Evolutionary conservation across 805 yeast genomes (phyloP).

Genomic region (Citeromyces matritensis): DNA sequence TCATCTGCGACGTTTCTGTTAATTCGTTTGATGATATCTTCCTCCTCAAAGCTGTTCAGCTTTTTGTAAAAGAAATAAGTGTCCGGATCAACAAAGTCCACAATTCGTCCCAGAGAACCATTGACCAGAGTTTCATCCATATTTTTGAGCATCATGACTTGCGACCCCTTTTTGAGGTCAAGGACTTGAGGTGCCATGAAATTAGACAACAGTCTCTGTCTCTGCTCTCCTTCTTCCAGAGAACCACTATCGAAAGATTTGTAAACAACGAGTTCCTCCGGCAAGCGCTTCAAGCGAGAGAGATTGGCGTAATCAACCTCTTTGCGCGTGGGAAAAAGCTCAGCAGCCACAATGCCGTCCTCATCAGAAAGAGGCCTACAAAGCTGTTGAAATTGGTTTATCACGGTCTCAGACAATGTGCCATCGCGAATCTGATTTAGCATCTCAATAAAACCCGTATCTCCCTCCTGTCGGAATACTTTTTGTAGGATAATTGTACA

Average conservation of each 20-base stretch:
- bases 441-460: constrained; percentile 58
- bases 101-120: constrained; percentile 77
- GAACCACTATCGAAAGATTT: constrained; percentile 26
- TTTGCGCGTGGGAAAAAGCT: constrained; percentile 68
- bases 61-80: constrained; percentile 25
- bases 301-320: constrained; percentile 75
- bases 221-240: constrained; percentile 7
- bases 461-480: constrained; percentile 85
- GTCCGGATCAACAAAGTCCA: constrained; percentile 38
- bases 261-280: constrained; percentile 29
- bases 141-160: constrained; percentile 88
- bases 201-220: constrained; percentile 24
- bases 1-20: constrained; percentile 6
- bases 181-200: constrained; percentile 60
- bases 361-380: constrained; percentile 40
- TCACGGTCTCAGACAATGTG: constrained; percentile 31
- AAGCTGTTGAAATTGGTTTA: constrained; percentile 31
- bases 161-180: constrained; percentile 69
- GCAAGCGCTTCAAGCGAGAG: constrained; percentile 29
- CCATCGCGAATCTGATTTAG: constrained; percentile 75
- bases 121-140: constrained; percentile 67
- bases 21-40: constrained; percentile 7
- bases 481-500: constrained; percentile 57
- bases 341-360: constrained; percentile 82
- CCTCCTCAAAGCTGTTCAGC: constrained; percentile 8